These are phyloP conservation scores for Mycena albidolilacea DNA, from an alignment of 768 basidiomycete species.

Conservation along the genomic window DNA sequence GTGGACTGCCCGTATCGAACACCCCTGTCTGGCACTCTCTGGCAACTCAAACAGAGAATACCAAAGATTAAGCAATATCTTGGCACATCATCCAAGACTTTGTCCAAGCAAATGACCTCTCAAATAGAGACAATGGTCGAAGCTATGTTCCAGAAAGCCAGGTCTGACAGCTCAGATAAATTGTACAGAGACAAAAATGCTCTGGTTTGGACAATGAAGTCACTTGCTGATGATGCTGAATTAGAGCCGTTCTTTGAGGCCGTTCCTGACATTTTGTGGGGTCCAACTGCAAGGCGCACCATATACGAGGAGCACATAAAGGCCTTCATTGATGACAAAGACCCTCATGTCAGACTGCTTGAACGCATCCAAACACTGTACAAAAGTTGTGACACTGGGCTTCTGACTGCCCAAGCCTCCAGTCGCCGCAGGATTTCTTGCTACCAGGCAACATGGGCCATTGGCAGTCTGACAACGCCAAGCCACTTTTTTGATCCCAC, in stretches of 20 bases:
- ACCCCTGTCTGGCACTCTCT: not conserved
- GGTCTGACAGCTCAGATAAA: not conserved
- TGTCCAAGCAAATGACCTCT: not conserved
- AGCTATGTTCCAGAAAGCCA: not conserved
- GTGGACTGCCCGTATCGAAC: not conserved
- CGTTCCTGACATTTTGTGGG: not conserved
- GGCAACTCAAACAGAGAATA: not conserved
- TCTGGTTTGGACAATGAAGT: not conserved
- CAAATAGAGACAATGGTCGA: not conserved
- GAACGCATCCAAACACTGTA: conserved; percentile 6
- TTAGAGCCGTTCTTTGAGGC: not conserved
- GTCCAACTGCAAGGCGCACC: not conserved
- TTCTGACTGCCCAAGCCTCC: not conserved
- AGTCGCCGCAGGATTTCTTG: conserved; percentile 1
- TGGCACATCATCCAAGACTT: not conserved
- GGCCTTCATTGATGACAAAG: not conserved
- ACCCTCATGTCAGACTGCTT: not conserved
- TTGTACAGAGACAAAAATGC: not conserved
- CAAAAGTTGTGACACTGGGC: conserved; percentile 7
- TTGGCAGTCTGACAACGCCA: not conserved
- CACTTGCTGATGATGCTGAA: not conserved
- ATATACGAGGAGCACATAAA: conserved; percentile 1
- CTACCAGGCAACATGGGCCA: conserved; percentile 7
- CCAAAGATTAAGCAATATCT: not conserved
- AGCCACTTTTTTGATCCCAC: not conserved